Evolutionary conservation across 2,329 filamentous ascomycete genomes (phyloP).

Genomic region (Cyanodermella asteris): DNA sequence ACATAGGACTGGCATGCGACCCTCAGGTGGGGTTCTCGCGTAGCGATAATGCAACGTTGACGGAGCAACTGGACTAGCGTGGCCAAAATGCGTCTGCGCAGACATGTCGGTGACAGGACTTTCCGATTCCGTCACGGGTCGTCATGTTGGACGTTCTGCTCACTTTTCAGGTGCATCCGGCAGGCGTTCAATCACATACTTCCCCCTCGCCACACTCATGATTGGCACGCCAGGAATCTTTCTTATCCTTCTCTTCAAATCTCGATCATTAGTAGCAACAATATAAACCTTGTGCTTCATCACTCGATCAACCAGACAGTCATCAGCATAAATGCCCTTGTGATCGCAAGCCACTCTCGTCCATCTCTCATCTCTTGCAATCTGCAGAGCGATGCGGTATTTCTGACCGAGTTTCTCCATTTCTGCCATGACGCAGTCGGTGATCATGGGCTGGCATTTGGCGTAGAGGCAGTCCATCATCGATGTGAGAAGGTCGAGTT

Average conservation of each 20-base stretch:
- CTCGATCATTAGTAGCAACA: conserved; percentile 48
- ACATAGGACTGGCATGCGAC: too few species aligned
- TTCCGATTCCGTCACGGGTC: too few species aligned
- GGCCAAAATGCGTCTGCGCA: too few species aligned
- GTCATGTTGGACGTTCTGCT: conserved; percentile 7
- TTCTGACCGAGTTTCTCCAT: conserved; percentile 75
- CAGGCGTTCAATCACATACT: conserved; percentile 84
- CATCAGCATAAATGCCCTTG: conserved; percentile 71
- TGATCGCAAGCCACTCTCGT: conserved; percentile 73
- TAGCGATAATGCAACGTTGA: too few species aligned
- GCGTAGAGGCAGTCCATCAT: conserved; percentile 92
- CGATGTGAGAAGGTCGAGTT: conserved; percentile 65
- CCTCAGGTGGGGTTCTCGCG: too few species aligned
- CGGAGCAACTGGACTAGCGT: too few species aligned
- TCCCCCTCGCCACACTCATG: conserved; percentile 64
- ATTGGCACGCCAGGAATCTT: conserved; percentile 53
- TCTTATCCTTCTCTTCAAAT: conserved; percentile 60
- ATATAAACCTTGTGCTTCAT: conserved; percentile 58
- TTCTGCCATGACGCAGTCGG: conserved; percentile 61
- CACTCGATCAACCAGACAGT: conserved; percentile 56
- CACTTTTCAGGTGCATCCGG: conserved; percentile 57
- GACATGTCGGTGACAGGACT: too few species aligned
- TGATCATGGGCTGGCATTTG: conserved; percentile 75
- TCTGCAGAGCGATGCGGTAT: conserved; percentile 65
- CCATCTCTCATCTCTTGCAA: conserved; percentile 78